These are phyloP conservation scores for Diaporthe sp. DNA, from an alignment of 2,329 filamentous ascomycete genomes.

Conservation along the genomic window DNA sequence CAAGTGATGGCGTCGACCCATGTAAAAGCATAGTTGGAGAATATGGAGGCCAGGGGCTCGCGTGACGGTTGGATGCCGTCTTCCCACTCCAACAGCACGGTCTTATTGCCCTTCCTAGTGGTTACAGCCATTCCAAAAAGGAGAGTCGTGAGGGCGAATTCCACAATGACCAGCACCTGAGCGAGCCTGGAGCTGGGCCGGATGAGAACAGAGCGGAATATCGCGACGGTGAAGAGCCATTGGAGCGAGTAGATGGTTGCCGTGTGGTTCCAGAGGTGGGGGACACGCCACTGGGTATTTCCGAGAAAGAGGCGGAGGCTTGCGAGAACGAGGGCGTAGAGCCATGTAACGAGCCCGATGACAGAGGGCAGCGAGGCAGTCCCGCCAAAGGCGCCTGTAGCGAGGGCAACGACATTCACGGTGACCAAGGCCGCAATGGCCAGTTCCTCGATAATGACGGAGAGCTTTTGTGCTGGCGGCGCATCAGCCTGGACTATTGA, in stretches of 20 bases:
- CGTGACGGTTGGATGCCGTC: slow-evolving; percentile 87
- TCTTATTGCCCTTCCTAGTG: slow-evolving; percentile 92
- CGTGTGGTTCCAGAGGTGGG: slow-evolving; percentile 92
- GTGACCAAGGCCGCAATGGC: slow-evolving; percentile 80
- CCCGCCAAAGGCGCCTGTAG: slow-evolving; percentile 70
- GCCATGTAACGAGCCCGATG: slow-evolving; percentile 80
- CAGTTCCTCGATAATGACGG: slow-evolving; percentile 81
- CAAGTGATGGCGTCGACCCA: slow-evolving; percentile 94
- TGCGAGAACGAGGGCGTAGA: slow-evolving; percentile 82
- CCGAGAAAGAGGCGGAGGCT: slow-evolving; percentile 78
- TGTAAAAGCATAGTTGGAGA: slow-evolving; percentile 88
- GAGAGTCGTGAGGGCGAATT: slow-evolving; percentile 82
- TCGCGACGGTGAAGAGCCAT: slow-evolving; percentile 81
- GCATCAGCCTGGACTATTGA: slow-evolving; percentile 80
- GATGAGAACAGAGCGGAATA: slow-evolving; percentile 89
- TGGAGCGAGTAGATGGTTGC: slow-evolving; percentile 84
- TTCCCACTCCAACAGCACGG: slow-evolving; percentile 89
- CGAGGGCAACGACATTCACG: slow-evolving; percentile 75
- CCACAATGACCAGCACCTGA: slow-evolving; percentile 75
- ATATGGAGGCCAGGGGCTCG: slow-evolving; percentile 88
- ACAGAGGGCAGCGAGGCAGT: slow-evolving; percentile 72
- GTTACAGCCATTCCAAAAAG: slow-evolving; percentile 83
- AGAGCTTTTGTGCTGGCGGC: slow-evolving; percentile 78
- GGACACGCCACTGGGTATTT: slow-evolving; percentile 75
- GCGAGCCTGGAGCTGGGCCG: slow-evolving; percentile 76